Base-by-base conservation (phyloP, 306 rosid genomes). In the Ammopiptanthus mongolicus region DNA sequence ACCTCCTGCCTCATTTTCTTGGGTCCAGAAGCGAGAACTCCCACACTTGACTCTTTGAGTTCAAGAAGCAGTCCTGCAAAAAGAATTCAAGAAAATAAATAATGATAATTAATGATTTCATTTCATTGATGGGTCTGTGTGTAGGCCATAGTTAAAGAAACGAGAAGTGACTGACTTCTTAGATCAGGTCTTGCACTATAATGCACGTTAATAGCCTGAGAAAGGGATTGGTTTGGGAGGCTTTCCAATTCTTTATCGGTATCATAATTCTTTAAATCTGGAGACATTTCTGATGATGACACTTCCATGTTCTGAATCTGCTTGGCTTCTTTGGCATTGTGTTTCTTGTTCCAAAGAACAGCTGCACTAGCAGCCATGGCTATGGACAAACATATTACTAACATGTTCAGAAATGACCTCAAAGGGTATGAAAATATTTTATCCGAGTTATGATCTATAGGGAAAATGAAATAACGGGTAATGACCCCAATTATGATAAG, bases 131-230 rank as follows among this genome's bases (percentile, higher is more conserved):
- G 22, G 10, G 12, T 23, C 53, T 52, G 4, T 2, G 33, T 29
- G 46, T 52, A 23, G 17, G 57, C 17, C 22, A 47, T 5, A 37
- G 19, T 10, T 23, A 23, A 25, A 64, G 8, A 41, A 65, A 66
- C 48, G 21, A 6, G 15, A 28, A 52, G 44, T 34, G 29, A 75
- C 93, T 83, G 78, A 90, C 96, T 85, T 77, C 46, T 79, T 7
- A 92, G 83, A 44, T 92, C 80, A 18, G 97, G 97, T 78, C 93
- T 85, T 82, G 22, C 46, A 33, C 90, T 93, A 75, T 82, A 92
- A 77, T 88, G 93, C 66, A 90, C 86, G 14, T 58, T 80, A 57
- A 81, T 72, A 28, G 85, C 81, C 76, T 92, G 77, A 8, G 42
- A 69, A 23, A 90, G 78, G 73, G 88, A 77, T 61, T 84, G 86